Evolutionary conservation across 1,284 basidiomycete genomes (phyloP).

Genomic region (Trichosporon asahii): DNA sequence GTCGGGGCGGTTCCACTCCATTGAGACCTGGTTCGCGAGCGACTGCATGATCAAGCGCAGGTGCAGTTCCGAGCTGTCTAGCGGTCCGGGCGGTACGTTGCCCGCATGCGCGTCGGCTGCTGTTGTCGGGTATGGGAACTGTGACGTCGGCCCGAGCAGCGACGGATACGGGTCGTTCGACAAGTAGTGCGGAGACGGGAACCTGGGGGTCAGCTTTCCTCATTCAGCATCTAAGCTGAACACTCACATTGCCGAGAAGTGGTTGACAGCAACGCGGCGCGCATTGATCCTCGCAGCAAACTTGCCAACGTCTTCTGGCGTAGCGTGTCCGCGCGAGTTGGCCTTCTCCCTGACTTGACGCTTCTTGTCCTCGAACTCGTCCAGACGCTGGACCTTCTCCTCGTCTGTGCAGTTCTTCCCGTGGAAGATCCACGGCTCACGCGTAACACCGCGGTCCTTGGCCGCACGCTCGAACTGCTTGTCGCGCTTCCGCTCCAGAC

Average conservation of each 20-base stretch:
- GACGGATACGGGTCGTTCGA: slow-evolving; percentile 45
- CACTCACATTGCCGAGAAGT: slow-evolving; percentile 69
- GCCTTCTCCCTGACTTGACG: slow-evolving; percentile 61
- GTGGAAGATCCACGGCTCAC: slow-evolving; percentile 21
- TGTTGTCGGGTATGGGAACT: slow-evolving; percentile 41
- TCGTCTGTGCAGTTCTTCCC: slow-evolving; percentile 17
- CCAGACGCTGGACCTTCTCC: slow-evolving; percentile 54
- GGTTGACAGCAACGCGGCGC: slow-evolving; percentile 70
- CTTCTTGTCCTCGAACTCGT: slow-evolving; percentile 44
- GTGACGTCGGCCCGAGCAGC: slow-evolving; percentile 53
- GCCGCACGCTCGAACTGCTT: slow-evolving; percentile 29
- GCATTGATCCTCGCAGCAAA: slow-evolving; percentile 69
- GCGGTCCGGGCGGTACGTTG: slow-evolving; percentile 26
- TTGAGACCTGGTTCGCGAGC: slow-evolving; percentile 47
- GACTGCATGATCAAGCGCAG: slow-evolving; percentile 53
- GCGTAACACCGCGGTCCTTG: slow-evolving; percentile 18
- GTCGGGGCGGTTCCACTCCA: slow-evolving; percentile 35
- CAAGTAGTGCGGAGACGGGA: slow-evolving; percentile 36
- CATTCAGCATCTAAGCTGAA: neutral
- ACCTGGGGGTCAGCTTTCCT: slow-evolving; percentile 18
- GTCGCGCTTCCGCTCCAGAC: slow-evolving; percentile 41
- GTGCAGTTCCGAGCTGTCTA: slow-evolving; percentile 43
- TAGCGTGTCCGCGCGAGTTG: slow-evolving; percentile 71
- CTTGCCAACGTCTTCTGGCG: slow-evolving; percentile 72
- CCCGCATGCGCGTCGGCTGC: neutral